phyloP scores from a whole-genome alignment of 148 eudicot genomes.

The Salicornia ramosissima region DNA sequence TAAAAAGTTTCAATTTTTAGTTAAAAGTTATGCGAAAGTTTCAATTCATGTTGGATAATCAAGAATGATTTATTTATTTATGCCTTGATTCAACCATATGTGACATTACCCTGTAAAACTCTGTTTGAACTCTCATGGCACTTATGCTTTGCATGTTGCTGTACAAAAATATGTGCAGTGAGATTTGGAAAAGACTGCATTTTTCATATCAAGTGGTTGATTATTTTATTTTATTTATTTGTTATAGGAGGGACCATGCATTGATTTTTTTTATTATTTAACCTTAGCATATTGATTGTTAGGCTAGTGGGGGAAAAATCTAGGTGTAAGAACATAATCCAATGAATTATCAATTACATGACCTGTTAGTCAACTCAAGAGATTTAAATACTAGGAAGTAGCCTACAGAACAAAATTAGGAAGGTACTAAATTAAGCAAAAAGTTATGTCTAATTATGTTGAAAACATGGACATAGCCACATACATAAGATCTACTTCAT shows the following conservation, averaged over 20 bases:
- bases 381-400: neutral
- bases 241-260: too few species aligned
- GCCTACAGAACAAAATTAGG: neutral
- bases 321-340: neutral
- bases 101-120: neutral
- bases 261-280: too few species aligned
- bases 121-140: too few species aligned
- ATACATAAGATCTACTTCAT: too few species aligned
- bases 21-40: too few species aligned
- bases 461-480: neutral
- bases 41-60: neutral
- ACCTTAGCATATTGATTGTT: too few species aligned
- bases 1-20: too few species aligned
- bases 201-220: too few species aligned
- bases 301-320: neutral
- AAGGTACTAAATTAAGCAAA: neutral
- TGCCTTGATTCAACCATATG: neutral
- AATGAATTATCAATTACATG: neutral
- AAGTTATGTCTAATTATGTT: neutral
- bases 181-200: too few species aligned
- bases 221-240: too few species aligned
- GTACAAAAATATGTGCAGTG: neutral
- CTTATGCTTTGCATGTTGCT: conserved; percentile 4
- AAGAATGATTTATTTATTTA: too few species aligned
- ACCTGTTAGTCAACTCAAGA: neutral